These are phyloP conservation scores for Alternaria brassicae DNA, from an alignment of 2,329 filamentous ascomycete species.

Conservation along the genomic window DNA sequence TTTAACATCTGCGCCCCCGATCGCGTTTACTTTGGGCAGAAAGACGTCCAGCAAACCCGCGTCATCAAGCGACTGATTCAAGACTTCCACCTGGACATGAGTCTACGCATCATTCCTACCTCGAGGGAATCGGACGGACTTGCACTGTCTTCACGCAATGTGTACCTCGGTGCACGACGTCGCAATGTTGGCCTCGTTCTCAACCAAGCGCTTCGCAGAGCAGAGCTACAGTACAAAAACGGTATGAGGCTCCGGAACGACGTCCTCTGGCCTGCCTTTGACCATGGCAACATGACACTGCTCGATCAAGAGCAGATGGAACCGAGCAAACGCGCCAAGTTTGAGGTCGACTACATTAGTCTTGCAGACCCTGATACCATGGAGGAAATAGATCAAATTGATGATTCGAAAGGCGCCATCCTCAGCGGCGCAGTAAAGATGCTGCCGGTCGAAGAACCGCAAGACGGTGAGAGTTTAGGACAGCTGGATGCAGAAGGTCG, in stretches of 20 bases:
- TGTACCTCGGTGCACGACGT: conserved; percentile 82
- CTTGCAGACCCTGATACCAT: conserved; percentile 85
- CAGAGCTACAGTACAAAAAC: conserved; percentile 69
- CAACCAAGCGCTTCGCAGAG: conserved; percentile 70
- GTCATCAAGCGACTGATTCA: conserved; percentile 85
- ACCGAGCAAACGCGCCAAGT: conserved; percentile 69
- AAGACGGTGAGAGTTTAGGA: conserved; percentile 72
- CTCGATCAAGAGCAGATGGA: conserved; percentile 68
- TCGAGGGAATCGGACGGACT: conserved; percentile 80
- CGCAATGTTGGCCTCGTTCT: conserved; percentile 76
- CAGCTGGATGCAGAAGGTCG: conserved; percentile 73
- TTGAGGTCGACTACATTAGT: conserved; percentile 91
- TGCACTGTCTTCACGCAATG: conserved; percentile 90
- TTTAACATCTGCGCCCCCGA: conserved; percentile 84
- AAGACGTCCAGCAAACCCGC: conserved; percentile 95
- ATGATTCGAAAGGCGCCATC: conserved; percentile 75
- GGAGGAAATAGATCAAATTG: conserved; percentile 76
- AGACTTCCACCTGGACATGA: conserved; percentile 81
- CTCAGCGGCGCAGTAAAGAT: conserved; percentile 92
- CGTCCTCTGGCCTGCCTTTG: conserved; percentile 75
- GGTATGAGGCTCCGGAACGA: conserved; percentile 65
- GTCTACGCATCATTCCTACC: conserved; percentile 77
- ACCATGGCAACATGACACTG: conserved; percentile 63
- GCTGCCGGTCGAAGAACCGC: conserved; percentile 75
- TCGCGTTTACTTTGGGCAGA: conserved; percentile 92